Evolutionary conservation across 768 basidiomycete genomes (phyloP).

Genomic region (Lactarius hatsudake): DNA sequence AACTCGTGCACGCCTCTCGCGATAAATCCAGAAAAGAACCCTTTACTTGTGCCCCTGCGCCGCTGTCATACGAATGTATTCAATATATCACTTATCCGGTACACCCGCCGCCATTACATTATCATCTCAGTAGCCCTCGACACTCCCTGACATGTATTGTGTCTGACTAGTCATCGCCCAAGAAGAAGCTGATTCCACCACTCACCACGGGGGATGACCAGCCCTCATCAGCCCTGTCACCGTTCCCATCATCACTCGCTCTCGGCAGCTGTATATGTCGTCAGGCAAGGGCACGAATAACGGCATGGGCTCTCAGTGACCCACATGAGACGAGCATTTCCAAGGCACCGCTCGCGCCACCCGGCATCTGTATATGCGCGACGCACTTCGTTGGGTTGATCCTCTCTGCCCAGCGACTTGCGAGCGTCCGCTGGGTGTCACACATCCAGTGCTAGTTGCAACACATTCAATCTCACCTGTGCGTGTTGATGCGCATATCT

Average conservation of each 20-base stretch:
- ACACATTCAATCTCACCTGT: no score
- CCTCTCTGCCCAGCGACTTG: background rate
- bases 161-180: background rate
- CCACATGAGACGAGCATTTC: background rate
- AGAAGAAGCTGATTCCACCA: background rate
- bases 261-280: background rate
- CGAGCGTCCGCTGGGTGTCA: background rate
- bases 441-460: no score
- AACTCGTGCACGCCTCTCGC: background rate
- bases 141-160: background rate
- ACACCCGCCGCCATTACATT: background rate
- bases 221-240: background rate
- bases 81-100: background rate
- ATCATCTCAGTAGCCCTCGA: background rate
- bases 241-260: background rate
- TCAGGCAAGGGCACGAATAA: background rate
- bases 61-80: background rate
- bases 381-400: background rate
- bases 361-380: background rate
- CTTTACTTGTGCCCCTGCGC: background rate
- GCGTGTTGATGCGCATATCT: no score
- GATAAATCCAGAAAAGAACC: background rate
- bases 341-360: background rate
- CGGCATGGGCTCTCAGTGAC: background rate
- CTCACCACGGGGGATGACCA: background rate